These are phyloP conservation scores for Lotus japonicus DNA, from an alignment of 306 rosid species.

Conservation along the genomic window DNA sequence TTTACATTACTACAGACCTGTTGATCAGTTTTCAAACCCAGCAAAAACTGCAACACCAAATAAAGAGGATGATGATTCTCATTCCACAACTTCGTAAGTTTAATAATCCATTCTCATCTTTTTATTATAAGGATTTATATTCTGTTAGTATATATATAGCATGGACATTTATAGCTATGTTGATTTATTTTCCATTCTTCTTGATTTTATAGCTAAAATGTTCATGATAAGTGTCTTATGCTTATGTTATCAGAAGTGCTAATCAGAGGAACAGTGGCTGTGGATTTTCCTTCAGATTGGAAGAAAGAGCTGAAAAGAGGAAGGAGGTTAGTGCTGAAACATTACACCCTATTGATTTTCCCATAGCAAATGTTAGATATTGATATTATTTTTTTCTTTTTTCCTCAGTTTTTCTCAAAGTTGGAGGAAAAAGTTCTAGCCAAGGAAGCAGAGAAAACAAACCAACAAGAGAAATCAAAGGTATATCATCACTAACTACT, in stretches of 20 bases:
- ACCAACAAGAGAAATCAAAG: conserved; percentile 79
- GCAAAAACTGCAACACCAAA: conserved; percentile 28
- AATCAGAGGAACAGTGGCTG: conserved; percentile 44
- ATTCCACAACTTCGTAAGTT: conserved; percentile 79
- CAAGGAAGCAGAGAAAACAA: conserved; percentile 78
- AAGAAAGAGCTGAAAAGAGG: conserved; percentile 91
- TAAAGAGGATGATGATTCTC: conserved; percentile 70
- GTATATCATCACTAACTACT: conserved; percentile 21
- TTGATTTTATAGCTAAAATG: conserved; percentile 6
- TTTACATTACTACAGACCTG: conserved; percentile 37
- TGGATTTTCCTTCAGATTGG: conserved; percentile 80
- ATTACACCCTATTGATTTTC: background rate
- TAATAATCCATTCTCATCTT: background rate
- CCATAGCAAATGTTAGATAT: background rate
- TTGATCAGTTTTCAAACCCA: conserved; percentile 39
- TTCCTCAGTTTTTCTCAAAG: conserved; percentile 77
- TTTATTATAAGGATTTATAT: background rate
- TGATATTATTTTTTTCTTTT: conserved; percentile 6
- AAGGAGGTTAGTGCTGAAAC: conserved; percentile 60
- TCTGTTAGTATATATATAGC: background rate
- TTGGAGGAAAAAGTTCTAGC: conserved; percentile 90
- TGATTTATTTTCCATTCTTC: background rate
- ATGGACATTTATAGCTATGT: background rate
- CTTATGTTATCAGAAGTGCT: conserved; percentile 38
- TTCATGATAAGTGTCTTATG: background rate